These are phyloP conservation scores for Trichoderma guizhouense DNA, from an alignment of 2,329 filamentous ascomycete genomes.

Conservation along the genomic window DNA sequence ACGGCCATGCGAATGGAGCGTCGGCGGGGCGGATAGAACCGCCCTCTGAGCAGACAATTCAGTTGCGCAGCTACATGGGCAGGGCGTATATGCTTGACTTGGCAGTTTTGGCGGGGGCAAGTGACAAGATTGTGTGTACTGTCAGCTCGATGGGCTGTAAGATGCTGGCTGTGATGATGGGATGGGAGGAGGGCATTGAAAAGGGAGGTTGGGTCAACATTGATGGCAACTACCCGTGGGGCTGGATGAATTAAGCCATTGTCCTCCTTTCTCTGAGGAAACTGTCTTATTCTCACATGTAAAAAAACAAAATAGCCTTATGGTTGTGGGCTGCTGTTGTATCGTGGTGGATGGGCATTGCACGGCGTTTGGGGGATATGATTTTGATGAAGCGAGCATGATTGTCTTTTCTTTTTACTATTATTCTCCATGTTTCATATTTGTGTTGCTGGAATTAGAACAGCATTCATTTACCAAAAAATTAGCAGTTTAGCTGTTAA, in stretches of 20 bases:
- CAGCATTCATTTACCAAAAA: not conserved
- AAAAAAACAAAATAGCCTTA: not conserved
- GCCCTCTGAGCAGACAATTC: slow-evolving; percentile 52
- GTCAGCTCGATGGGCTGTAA: slow-evolving; percentile 72
- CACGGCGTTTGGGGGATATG: slow-evolving; percentile 18
- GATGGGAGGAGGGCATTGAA: slow-evolving; percentile 67
- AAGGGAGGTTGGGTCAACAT: slow-evolving; percentile 70
- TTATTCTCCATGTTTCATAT: not conserved
- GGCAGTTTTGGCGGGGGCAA: slow-evolving; percentile 64
- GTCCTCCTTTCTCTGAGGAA: not conserved
- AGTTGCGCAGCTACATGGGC: slow-evolving; percentile 69
- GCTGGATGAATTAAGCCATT: slow-evolving; percentile 33
- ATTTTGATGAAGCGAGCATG: not conserved
- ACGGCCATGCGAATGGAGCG: slow-evolving; percentile 32
- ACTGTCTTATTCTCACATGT: not conserved
- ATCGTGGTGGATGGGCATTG: slow-evolving; percentile 17
- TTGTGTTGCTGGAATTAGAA: not conserved
- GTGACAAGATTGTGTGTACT: slow-evolving; percentile 71
- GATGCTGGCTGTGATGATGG: slow-evolving; percentile 79
- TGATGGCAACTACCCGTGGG: slow-evolving; percentile 68
- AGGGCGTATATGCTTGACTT: slow-evolving; percentile 81
- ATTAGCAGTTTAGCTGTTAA: not conserved
- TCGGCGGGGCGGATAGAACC: slow-evolving; percentile 22
- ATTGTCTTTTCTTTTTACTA: not conserved
- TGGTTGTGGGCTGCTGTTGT: not conserved